Base-by-base conservation (phyloP, 306 rosid genomes). In the Prinsepia uniflora region DNA sequence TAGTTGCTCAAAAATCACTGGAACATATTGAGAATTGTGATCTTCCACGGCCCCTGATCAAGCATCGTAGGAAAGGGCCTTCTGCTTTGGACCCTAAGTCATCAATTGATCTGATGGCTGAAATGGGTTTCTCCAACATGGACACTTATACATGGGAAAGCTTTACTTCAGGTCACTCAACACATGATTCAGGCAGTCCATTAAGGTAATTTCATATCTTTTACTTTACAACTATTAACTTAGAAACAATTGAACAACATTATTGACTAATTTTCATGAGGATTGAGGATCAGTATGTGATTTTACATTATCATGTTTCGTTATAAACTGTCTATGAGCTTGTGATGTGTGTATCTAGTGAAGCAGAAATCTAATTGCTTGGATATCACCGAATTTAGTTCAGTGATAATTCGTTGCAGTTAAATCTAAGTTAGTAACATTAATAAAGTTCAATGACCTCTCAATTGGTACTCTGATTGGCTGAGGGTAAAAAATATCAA, bases 1-100 rank as follows among this genome's bases (percentile, higher is more conserved):
- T 90, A 70, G 96, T 92, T 82, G 92, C 98, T 75, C 86, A 70
- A 75, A 92, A 82, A 67, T 92, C 98, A 24, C 87, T 83, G 58
- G 92, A 82, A 77, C 73, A 76, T 78, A 48, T 90, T 55, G 90
- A 86, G 76, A 92, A 92, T 78, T 92, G 98, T 74, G 98, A 92
- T 81, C 98, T 92, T 76, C 96, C 98, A 67, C 81, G 66, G 20
- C 96, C 96, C 0, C 95, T 75, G 72, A 66, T 71, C 68, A 85
- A 74, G 76, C 77, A 81, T 66, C 54, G 79, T 58, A 59, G 80
- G 56, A 82, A 76, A 64, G 78, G 54, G 3, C 55, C 67, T 6
- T 56, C 76, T 24, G 43, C 82, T 73, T 62, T 71, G 57, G 84
- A 79, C 55, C 68, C 63, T 73, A 86, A 78, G 64, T 80, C 82